These are phyloP conservation scores for Geranium rotundifolium DNA, from an alignment of 345 rosid species.

Conservation along the genomic window DNA sequence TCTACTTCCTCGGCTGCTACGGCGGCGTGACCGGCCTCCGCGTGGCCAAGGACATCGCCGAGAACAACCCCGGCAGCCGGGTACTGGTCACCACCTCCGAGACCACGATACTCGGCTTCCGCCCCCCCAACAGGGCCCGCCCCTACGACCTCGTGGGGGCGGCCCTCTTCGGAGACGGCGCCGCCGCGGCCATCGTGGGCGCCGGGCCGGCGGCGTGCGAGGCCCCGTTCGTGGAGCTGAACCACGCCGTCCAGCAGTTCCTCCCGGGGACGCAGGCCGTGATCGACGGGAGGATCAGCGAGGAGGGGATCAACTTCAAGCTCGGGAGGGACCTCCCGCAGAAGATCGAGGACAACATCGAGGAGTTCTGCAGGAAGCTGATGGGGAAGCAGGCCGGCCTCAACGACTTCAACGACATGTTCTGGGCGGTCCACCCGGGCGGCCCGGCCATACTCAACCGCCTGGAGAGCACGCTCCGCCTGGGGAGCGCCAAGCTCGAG, in stretches of 20 bases:
- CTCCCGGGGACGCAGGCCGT: slow-evolving; percentile 71
- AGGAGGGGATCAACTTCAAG: slow-evolving; percentile 86
- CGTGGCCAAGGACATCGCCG: slow-evolving; percentile 91
- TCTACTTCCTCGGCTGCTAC: slow-evolving; percentile 81
- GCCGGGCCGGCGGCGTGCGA: slow-evolving; percentile 49
- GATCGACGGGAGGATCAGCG: slow-evolving; percentile 67
- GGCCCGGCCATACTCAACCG: slow-evolving; percentile 91
- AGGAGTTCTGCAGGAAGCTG: slow-evolving; percentile 66
- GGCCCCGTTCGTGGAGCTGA: slow-evolving; percentile 79
- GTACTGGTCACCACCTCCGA: slow-evolving; percentile 74
- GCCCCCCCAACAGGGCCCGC: slow-evolving; percentile 75
- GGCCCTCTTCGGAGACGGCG: slow-evolving; percentile 92
- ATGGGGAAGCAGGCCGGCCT: slow-evolving; percentile 37
- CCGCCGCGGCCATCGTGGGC: slow-evolving; percentile 71
- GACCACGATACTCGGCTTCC: slow-evolving; percentile 83
- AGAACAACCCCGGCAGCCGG: slow-evolving; percentile 89
- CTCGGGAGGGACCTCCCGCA: slow-evolving; percentile 84
- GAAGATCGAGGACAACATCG: slow-evolving; percentile 80
- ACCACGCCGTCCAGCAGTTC: slow-evolving; percentile 70
- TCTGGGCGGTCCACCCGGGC: slow-evolving; percentile 95
- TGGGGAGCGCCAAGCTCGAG: slow-evolving; percentile 42
- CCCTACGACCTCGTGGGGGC: slow-evolving; percentile 92
- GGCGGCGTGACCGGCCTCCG: slow-evolving; percentile 90
- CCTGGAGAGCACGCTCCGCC: slow-evolving; percentile 43
- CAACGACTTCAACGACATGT: slow-evolving; percentile 52